Conservation (phyloP, 2,329 filamentous ascomycete species). For the Esteya vermicola region DNA sequence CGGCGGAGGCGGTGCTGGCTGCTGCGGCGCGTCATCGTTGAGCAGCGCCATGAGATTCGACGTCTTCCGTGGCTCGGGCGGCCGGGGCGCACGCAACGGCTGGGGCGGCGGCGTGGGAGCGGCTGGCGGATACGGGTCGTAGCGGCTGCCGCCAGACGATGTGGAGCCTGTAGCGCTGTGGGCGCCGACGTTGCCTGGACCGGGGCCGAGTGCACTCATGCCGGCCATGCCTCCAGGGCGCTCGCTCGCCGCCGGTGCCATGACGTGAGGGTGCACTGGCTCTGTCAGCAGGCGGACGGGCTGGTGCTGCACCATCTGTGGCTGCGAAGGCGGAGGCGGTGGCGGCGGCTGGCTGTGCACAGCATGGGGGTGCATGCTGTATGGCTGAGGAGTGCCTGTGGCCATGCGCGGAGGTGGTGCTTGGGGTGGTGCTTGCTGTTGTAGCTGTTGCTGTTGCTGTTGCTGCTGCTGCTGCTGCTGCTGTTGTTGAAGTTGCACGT, state of each 20-base stretch:
- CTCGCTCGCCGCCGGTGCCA: slow-evolving; percentile 15
- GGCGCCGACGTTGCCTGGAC: neutral
- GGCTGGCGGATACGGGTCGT: neutral
- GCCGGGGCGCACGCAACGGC: slow-evolving; percentile 23
- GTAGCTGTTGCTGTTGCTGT: neutral
- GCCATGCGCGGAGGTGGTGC: too few relatives aligned
- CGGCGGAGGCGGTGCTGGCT: slow-evolving; percentile 23
- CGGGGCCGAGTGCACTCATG: slow-evolving; percentile 18
- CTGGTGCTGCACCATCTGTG: slow-evolving; percentile 1
- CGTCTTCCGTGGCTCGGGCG: slow-evolving; percentile 41
- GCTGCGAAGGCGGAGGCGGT: neutral
- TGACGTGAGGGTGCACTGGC: slow-evolving; percentile 8
- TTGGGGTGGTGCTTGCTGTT: neutral
- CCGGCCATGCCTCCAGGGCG: too few relatives aligned
- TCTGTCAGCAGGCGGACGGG: slow-evolving; percentile 8
- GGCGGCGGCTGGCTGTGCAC: neutral
- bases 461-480: neutral
- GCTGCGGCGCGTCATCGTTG: slow-evolving; percentile 45
- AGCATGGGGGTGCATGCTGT: too few relatives aligned
- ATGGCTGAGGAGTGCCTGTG: too few relatives aligned
- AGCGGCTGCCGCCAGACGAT: too few relatives aligned
- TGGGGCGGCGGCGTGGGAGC: slow-evolving; percentile 5
- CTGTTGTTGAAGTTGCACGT: neutral
- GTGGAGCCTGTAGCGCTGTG: too few relatives aligned
- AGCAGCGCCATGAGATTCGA: slow-evolving; percentile 50